Base-by-base conservation (phyloP, 441 rosid species). In the California macrophylla region DNA sequence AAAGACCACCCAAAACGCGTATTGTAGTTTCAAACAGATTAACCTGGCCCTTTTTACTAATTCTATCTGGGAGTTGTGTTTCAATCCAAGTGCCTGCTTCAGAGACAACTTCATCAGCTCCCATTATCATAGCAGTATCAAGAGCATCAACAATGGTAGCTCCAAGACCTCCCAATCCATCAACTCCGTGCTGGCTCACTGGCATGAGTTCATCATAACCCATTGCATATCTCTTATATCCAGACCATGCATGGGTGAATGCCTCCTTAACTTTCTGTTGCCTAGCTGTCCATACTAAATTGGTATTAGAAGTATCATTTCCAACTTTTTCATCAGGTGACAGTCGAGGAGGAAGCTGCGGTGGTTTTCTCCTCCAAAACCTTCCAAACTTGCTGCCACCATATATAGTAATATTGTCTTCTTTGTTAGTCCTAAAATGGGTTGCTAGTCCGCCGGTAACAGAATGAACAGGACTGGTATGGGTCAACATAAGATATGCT, bases 61-160 rank as follows among this genome's bases (percentile, higher is more conserved):
- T 94, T 75, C 91, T 87, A 71, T 89, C 93, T 67, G 82, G 79
- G 66, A 94, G 88, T 69, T 94, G 88, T 24, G 80, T 72, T 77
- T 92, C 94, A 72, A 94, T 74, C 98, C 99, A 94, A 0, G 83
- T 81, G 64, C 96, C 89, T 15, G 96, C 99, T 78, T 90, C 98
- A 56, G 87, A 85, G 66, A 86, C 94, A 65, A 88, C 77, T 56
- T 83, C 89, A 78, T 91, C 88, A 67, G 74, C 84, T 67, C 90
- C 96, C 98, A 94, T 94, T 77, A 94, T 90, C 87, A 94, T 89
- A 64, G 99, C 97, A 75, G 99, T 90, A 78, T 94, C 99, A 72
- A 94, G 95, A 74, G 95, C 88, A 83, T 91, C 98, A 40, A 91
- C 97, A 24, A 89, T 77, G 6, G 98, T 89, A 36, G 98, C 99